These are phyloP conservation scores for Eutrema heterophyllum DNA, from an alignment of 345 rosid genomes.

Conservation along the genomic window DNA sequence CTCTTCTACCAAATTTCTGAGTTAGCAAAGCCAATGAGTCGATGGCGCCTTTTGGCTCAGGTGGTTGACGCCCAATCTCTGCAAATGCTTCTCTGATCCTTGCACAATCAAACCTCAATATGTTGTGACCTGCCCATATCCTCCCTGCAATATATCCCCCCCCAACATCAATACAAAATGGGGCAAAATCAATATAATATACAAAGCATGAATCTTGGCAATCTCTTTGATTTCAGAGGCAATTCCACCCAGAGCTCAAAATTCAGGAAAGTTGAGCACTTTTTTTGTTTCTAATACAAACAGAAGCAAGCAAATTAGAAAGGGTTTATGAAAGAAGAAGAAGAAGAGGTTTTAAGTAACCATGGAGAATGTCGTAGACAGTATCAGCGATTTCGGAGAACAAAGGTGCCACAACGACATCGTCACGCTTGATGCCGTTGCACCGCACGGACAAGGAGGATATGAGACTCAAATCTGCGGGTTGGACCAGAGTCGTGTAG, in stretches of 20 bases:
- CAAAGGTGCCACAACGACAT: constrained; percentile 54
- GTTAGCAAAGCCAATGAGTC: constrained; percentile 78
- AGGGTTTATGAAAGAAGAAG: neutral
- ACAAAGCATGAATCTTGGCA: neutral
- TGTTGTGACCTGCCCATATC: constrained; percentile 97
- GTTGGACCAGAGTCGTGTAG: constrained; percentile 77
- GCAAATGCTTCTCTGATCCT: constrained; percentile 79
- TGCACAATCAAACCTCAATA: constrained; percentile 74
- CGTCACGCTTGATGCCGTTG: constrained; percentile 62
- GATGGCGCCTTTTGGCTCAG: constrained; percentile 69
- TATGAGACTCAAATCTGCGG: constrained; percentile 56
- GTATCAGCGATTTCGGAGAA: constrained; percentile 66
- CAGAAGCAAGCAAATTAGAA: neutral
- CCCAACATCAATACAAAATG: neutral
- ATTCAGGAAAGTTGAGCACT: neutral
- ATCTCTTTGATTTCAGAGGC: neutral
- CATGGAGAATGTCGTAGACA: constrained; percentile 72
- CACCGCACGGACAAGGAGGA: constrained; percentile 51
- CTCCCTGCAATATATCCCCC: constrained; percentile 47
- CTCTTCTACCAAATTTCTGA: constrained; percentile 79
- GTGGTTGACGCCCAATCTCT: constrained; percentile 58
- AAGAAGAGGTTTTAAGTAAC: constrained; percentile 26
- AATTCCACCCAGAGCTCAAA: neutral
- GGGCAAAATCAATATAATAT: neutral
- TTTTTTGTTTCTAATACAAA: neutral